Base-by-base conservation (phyloP, 2,329 filamentous ascomycete species). In the Talaromyces sp. region DNA sequence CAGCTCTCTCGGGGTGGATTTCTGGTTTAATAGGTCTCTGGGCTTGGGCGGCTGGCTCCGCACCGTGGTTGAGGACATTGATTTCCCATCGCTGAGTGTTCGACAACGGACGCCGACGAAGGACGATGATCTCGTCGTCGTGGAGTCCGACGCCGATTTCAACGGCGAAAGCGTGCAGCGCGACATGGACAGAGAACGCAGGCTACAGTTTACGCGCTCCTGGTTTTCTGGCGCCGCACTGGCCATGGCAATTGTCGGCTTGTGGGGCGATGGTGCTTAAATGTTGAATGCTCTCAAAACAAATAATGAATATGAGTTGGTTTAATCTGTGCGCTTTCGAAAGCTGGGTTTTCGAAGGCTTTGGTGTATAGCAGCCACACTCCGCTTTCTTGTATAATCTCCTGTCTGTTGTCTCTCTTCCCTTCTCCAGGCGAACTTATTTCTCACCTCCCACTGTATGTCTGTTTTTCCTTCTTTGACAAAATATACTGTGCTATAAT, bases 21-120 rank as follows among this genome's bases (percentile, higher is more conserved):
- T 85, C 52, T 90, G 85, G 80, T 90, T 89, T 75, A 88, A 91
- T 75, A 84, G 89, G 10, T 77, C 89, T 26, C 80, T 82, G 50
- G 81, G 86, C 29, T 74, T 78, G 55, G 67, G 69, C 61, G 65
- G 67, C 38, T 75, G 74, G 74, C 35, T 63, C 17, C 61, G 69
- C 58, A 68, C 65, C 32, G 56, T 71, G 9, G 51, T 71, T 69
- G 81, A 82, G 74, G 86, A 84, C 31, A 68, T 64, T 19, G 71
- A 68, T n/a, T 66, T 59, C 32, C 67, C 31, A 59, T 59, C 1
- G 55, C 68, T 19, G 49, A 56, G 29, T 50, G 54, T 62, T 63
- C 66, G 62, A 63, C 59, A 50, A 60, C 62, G 50, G 62, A 59
- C 56, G 57, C 38, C 61, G 4, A 71, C 68, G 63, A 74, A 71